Conservation (phyloP, 1,284 basidiomycete species). For the Testicularia cyperi region DNA sequence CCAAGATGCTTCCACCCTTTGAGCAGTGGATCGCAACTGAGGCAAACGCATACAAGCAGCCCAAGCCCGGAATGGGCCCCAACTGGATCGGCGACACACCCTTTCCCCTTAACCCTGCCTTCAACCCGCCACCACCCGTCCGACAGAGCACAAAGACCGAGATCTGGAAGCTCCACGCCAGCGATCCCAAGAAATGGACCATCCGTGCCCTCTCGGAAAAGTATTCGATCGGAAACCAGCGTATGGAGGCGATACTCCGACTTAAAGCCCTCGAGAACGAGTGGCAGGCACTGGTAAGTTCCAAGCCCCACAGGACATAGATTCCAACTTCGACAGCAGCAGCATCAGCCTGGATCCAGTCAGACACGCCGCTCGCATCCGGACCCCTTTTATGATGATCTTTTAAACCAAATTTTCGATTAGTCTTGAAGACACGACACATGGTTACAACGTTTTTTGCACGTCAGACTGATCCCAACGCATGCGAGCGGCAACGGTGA, state of each 20-base stretch:
- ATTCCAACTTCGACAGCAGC: too few species aligned
- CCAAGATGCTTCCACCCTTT: slow-evolving; percentile 41
- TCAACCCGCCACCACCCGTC: slow-evolving; percentile 53
- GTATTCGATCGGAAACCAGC: slow-evolving; percentile 46
- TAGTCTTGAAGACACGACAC: slow-evolving; percentile 58
- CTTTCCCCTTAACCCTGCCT: slow-evolving; percentile 57
- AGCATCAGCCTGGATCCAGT: too few species aligned
- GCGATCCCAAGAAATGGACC: slow-evolving; percentile 44
- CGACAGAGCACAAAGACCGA: slow-evolving; percentile 44
- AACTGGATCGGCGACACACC: slow-evolving; percentile 57
- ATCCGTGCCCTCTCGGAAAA: slow-evolving; percentile 50
- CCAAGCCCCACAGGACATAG: too few species aligned
- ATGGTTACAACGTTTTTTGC: slow-evolving; percentile 47
- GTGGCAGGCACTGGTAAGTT: slow-evolving; percentile 47
- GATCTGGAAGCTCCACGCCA: slow-evolving; percentile 51
- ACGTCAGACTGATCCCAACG: too few species aligned
- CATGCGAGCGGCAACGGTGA: too few species aligned
- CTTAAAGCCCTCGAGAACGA: slow-evolving; percentile 56
- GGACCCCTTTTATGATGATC: slow-evolving; percentile 34
- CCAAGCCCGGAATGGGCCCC: slow-evolving; percentile 46
- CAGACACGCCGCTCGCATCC: too few species aligned
- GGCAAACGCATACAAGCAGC: slow-evolving; percentile 44
- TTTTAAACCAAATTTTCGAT: slow-evolving; percentile 46
- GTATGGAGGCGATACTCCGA: slow-evolving; percentile 51
- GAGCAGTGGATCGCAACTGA: slow-evolving; percentile 48